Percentiles rank a stretch among this genome's conserved stretches.
These are phyloP conservation scores for Durotheca rogersii DNA, from an alignment of 495 filamentous ascomycete species.

Conservation along the genomic window DNA sequence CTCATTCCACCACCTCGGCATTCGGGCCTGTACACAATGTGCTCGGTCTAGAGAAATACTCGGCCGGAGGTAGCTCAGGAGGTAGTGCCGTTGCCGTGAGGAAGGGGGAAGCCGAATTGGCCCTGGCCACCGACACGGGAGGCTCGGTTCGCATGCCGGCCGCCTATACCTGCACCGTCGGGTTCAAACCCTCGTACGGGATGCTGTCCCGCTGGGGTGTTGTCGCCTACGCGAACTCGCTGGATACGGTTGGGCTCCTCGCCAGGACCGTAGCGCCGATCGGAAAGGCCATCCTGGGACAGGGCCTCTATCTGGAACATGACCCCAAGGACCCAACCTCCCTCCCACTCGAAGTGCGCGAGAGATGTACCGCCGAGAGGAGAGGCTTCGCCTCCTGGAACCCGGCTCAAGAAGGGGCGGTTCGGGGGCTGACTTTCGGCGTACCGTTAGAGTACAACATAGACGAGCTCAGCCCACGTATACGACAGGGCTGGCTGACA, in stretches of 20 bases:
- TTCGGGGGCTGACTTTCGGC: constrained; percentile 58
- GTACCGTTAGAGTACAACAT: constrained; percentile 89
- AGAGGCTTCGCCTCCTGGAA: constrained; percentile 37
- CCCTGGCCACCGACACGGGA: constrained; percentile 92
- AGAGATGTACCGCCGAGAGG: constrained; percentile 51
- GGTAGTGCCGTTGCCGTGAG: constrained; percentile 89
- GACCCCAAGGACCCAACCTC: constrained; percentile 80
- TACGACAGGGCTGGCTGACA: constrained; percentile 68
- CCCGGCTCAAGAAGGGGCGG: constrained; percentile 25
- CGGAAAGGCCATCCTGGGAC: constrained; percentile 56
- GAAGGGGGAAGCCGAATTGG: constrained; percentile 66
- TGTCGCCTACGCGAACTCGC: constrained; percentile 89
- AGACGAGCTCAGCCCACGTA: constrained; percentile 63
- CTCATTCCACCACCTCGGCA: constrained; percentile 73
- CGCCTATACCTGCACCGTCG: constrained; percentile 82
- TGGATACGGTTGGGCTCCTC: constrained; percentile 91
- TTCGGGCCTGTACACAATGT: constrained; percentile 66
- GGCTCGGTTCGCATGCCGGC: constrained; percentile 91
- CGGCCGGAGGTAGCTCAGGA: constrained; percentile 89
- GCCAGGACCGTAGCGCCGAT: constrained; percentile 52
- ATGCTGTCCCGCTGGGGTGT: constrained; percentile 84
- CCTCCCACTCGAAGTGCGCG: constrained; percentile 56
- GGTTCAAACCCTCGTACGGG: constrained; percentile 93
- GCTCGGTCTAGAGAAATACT: constrained; percentile 45
- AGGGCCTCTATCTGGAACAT: constrained; percentile 47